These are phyloP conservation scores for Xylariaceae sp. DNA, from an alignment of 2,329 filamentous ascomycete genomes.

Conservation along the genomic window DNA sequence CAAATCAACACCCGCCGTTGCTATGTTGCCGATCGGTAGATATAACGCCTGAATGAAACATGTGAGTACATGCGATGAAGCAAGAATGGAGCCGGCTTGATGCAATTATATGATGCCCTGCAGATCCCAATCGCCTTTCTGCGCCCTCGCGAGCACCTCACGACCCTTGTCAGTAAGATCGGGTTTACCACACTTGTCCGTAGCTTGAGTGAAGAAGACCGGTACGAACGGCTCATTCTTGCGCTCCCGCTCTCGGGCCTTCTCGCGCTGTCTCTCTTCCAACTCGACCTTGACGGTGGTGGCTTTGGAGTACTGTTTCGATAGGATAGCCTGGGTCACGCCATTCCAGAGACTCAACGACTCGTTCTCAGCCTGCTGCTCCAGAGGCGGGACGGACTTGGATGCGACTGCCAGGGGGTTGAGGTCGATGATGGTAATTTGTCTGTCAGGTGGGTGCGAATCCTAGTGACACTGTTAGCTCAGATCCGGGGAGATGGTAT, in stretches of 20 bases:
- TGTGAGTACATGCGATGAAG: constrained; percentile 2
- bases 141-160: constrained; percentile 46
- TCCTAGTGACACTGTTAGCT: constrained; percentile 29
- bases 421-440: constrained; percentile 79
- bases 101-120: constrained; percentile 37
- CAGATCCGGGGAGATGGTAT: background rate
- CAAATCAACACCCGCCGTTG: constrained; percentile 13
- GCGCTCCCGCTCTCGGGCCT: constrained; percentile 72
- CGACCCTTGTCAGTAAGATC: constrained; percentile 51
- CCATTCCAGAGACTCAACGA: constrained; percentile 80
- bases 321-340: constrained; percentile 78
- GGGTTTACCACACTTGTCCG: constrained; percentile 51
- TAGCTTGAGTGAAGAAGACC: constrained; percentile 71
- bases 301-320: constrained; percentile 78
- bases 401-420: constrained; percentile 72
- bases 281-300: constrained; percentile 86
- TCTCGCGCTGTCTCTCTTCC: constrained; percentile 82
- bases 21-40: background rate
- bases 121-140: constrained; percentile 49
- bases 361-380: constrained; percentile 81
- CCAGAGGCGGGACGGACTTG: constrained; percentile 72
- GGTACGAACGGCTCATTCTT: constrained; percentile 69
- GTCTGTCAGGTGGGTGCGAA: constrained; percentile 50
- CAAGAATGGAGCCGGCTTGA: background rate
- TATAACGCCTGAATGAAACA: constrained; percentile 3